phyloP scores from a whole-genome alignment of 495 filamentous ascomycete species.

The Penicillium herquei region DNA sequence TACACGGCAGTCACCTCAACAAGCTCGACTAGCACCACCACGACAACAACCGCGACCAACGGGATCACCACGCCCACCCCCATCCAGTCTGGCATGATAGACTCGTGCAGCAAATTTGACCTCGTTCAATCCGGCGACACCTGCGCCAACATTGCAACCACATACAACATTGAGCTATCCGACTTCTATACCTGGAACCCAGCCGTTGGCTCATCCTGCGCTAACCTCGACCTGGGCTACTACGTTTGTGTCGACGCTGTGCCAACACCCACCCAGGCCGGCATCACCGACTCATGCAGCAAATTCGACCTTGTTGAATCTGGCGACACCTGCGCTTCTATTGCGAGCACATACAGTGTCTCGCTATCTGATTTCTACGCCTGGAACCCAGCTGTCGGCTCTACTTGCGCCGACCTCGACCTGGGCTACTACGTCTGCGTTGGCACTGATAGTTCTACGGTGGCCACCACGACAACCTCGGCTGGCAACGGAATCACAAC shows the following conservation, averaged over 20 bases:
- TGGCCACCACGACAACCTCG: too few relatives aligned
- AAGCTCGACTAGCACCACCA: background rate
- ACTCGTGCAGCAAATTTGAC: background rate
- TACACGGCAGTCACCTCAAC: background rate
- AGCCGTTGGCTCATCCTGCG: background rate
- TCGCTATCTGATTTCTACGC: too few relatives aligned
- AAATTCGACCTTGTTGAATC: too few relatives aligned
- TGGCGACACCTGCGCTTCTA: too few relatives aligned
- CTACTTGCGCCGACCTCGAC: too few relatives aligned
- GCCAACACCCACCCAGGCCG: too few relatives aligned
- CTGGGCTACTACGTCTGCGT: too few relatives aligned
- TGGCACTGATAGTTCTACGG: too few relatives aligned
- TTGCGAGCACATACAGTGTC: too few relatives aligned
- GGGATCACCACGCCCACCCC: background rate
- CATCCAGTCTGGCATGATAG: background rate
- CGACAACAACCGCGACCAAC: background rate
- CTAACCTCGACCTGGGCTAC: background rate
- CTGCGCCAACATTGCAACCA: background rate
- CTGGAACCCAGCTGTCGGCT: too few relatives aligned
- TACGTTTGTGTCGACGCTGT: background rate
- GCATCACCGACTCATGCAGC: too few relatives aligned
- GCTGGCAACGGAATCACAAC: too few relatives aligned
- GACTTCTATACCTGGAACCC: background rate
- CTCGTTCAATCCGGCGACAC: background rate
- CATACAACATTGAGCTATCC: background rate